phyloP scores from a whole-genome alignment of 2,329 filamentous ascomycete genomes.

The Alternaria sp. region DNA sequence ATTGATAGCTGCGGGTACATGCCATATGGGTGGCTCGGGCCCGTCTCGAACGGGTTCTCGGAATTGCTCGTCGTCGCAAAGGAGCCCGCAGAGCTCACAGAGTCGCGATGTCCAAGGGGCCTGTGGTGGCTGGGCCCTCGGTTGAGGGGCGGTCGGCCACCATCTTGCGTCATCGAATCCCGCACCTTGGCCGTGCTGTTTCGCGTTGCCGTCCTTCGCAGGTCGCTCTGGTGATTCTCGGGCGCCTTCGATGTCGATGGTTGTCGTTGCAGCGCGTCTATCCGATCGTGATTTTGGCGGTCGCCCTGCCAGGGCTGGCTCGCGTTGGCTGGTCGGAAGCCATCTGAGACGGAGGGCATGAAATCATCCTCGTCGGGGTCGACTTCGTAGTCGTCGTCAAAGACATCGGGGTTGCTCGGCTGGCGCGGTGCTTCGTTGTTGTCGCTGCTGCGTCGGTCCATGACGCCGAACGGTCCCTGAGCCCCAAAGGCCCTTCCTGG shows the following conservation, averaged over 20 bases:
- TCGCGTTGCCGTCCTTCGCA: slow-evolving; percentile 43
- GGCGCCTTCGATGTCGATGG: slow-evolving; percentile 27
- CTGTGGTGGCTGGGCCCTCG: slow-evolving; percentile 31
- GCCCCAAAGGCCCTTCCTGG: slow-evolving; percentile 33
- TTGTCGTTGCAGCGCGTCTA: slow-evolving; percentile 31
- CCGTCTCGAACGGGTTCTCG: slow-evolving; percentile 73
- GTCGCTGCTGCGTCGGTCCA: slow-evolving; percentile 47
- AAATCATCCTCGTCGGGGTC: slow-evolving; percentile 50
- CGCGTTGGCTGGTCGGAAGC: slow-evolving; percentile 51
- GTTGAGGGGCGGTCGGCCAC: slow-evolving; percentile 28
- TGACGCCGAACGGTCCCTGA: slow-evolving; percentile 42
- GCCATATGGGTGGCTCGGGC: slow-evolving; percentile 82
- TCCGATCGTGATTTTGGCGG: slow-evolving; percentile 33
- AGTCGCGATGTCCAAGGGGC: slow-evolving; percentile 42
- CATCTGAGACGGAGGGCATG: slow-evolving; percentile 53
- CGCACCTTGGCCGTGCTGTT: slow-evolving; percentile 47
- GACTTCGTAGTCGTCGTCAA: slow-evolving; percentile 57
- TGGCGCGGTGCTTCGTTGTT: slow-evolving; percentile 37
- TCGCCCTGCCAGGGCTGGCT: slow-evolving; percentile 24
- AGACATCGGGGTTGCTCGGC: slow-evolving; percentile 51
- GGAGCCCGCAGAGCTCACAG: slow-evolving; percentile 50
- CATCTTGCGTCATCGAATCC: slow-evolving; percentile 30
- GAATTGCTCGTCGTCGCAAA: slow-evolving; percentile 50
- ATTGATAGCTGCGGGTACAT: slow-evolving; percentile 76
- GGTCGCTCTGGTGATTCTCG: slow-evolving; percentile 27